Percentiles rank a stretch among this genome's conserved stretches.
phyloP scores from a whole-genome alignment of 345 rosid genomes.

The Euphorbia peplus region DNA sequence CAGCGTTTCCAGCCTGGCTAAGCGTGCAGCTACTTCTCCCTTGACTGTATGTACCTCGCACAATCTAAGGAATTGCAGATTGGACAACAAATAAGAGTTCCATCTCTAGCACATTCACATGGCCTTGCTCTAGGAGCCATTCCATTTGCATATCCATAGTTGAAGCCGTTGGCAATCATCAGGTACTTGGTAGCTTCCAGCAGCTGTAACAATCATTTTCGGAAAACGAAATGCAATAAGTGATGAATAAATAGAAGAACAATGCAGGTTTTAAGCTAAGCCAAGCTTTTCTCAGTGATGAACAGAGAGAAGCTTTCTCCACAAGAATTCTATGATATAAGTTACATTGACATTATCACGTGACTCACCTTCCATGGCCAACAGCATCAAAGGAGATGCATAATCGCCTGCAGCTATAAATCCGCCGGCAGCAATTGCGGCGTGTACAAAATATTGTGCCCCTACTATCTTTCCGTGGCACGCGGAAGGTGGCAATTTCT shows the following conservation, averaged over 20 bases:
- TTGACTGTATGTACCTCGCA: too few species aligned
- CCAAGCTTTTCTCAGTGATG: not conserved
- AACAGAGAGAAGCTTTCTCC: not conserved
- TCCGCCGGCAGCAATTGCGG: constrained; percentile 45
- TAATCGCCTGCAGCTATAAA: constrained; percentile 38
- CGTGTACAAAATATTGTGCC: constrained; percentile 46
- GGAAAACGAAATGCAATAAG: not conserved
- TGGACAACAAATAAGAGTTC: too few species aligned
- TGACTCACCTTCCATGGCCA: constrained; percentile 56
- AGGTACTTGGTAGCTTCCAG: constrained; percentile 35
- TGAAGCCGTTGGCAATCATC: constrained; percentile 39
- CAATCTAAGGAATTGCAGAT: too few species aligned
- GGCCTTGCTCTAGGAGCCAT: constrained; percentile 58
- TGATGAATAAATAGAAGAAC: not conserved
- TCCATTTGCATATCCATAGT: constrained; percentile 49
- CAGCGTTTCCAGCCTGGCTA: too few species aligned
- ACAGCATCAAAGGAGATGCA: constrained; percentile 48
- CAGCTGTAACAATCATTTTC: constrained; percentile 31
- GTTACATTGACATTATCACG: not conserved
- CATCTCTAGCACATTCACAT: too few species aligned
- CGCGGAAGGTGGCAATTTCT: constrained; percentile 32
- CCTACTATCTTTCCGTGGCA: constrained; percentile 46
- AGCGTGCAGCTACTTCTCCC: too few species aligned
- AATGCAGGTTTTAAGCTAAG: not conserved
- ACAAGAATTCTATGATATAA: not conserved